Base-by-base conservation (phyloP, 139 green algal genomes). In the Raphidocelis subcapitata region DNA sequence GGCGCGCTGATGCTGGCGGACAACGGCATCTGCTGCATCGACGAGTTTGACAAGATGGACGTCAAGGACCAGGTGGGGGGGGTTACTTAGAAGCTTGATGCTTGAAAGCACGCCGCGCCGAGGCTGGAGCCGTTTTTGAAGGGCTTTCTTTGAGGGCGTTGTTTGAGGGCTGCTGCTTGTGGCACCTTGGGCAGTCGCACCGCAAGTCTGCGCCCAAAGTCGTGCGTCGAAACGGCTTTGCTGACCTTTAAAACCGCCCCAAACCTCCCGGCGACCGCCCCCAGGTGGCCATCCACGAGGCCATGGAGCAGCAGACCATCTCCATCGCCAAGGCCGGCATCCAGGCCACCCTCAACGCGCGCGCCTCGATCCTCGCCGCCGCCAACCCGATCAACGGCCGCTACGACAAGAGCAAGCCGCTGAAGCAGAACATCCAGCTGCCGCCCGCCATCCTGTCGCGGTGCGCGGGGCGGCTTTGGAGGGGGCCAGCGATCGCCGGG, bases 221-320 rank as follows among this genome's bases (percentile, higher is more conserved):
- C n/a, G n/a, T n/a, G n/a, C n/a, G n/a, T n/a, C n/a, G n/a, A n/a
- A n/a, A n/a, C n/a, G n/a, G n/a, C n/a, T n/a, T n/a, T n/a, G n/a
- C n/a, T n/a, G n/a, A n/a, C n/a, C n/a, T n/a, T n/a, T n/a, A n/a
- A n/a, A n/a, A n/a, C n/a, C n/a, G n/a, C n/a, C n/a, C n/a, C n/a
- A n/a, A n/a, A n/a, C n/a, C n/a, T n/a, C n/a, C n/a, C n/a, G n/a
- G n/a, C n/a, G n/a, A n/a, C 49, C 20, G 49, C 49, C 18, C 49
- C 49, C 49, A 57, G 71, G 80, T 87, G 56, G 85, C 83, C 41
- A 88, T 91, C 79, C 83, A 88, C 64, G 82, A 97, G 82, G 96
- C 95, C 70, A 98, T 99, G 95, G 93, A 99, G 88, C 96, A 98
- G 88, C 96, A 99, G 87, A 98, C 94, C 65, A 99, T 98, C 74